Base-by-base conservation (phyloP, 768 basidiomycete genomes). In the Rhodotorula taiwanensis region DNA sequence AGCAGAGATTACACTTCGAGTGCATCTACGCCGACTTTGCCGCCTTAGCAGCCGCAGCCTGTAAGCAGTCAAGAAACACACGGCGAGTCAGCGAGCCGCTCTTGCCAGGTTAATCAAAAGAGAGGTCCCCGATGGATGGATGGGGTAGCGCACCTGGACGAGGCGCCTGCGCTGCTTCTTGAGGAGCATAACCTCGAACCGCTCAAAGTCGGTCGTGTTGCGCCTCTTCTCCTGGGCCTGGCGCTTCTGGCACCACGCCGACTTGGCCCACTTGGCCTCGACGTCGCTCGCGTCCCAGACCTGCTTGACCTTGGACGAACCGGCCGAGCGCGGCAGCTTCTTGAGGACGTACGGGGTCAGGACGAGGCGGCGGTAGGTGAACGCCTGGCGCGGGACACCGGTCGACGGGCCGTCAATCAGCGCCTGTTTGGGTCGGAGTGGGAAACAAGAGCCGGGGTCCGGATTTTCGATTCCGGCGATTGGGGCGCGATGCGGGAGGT, bases 371-470 rank as follows among this genome's bases (percentile, higher is more conserved):
- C 87, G 87, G 85, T 87, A 97, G 70, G 89, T 83, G 81, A 85
- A 88, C 31, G 87, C 75, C 78, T 95, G 94, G 73, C 95, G 89
- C 71, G 94, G 86, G 57, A 99, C 93, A 66, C 81, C 84, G 62
- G 92, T 90, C 41, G 83, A 82, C 57, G 95, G 93, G 50, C 93
- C 93, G 78, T 98, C 94, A 74, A 98, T 84, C 75, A 99, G 84
- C 39, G 93, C 94, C 94, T 98, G 73, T 0, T 20, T 18, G 52
- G 2, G 47, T 1, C 14, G 33, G 21, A 5, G 44, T 9, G n/a
- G 34, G 44, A n/a, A n/a, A n/a, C n/a, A n/a, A n/a, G n/a, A n/a
- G n/a, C n/a, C n/a, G n/a, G n/a, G n/a, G n/a, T n/a, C n/a, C n/a
- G n/a, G n/a, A n/a, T n/a, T n/a, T n/a, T n/a, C n/a, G n/a, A n/a